These are phyloP conservation scores for Orbilia brochopaga DNA, from an alignment of 2,329 filamentous ascomycete species.

Conservation along the genomic window DNA sequence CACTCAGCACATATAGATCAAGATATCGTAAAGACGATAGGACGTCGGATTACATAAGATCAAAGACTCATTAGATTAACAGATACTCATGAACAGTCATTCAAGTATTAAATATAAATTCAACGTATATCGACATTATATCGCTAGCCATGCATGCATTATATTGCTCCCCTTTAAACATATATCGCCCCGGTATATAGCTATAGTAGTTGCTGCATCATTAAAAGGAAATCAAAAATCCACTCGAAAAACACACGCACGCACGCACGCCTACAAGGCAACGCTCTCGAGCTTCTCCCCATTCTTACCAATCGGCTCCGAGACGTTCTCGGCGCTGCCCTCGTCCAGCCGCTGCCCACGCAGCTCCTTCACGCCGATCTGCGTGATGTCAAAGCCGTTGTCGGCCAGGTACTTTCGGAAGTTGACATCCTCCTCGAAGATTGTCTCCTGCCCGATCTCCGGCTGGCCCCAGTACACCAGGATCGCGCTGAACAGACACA, in stretches of 20 bases:
- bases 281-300: constrained; percentile 44
- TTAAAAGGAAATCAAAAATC: constrained; percentile 1
- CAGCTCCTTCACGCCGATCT: constrained; percentile 60
- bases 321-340: constrained; percentile 27
- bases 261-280: constrained; percentile 14
- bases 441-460: constrained; percentile 82
- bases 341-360: constrained; percentile 41
- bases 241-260: not conserved
- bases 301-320: constrained; percentile 11
- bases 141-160: not conserved
- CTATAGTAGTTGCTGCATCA: too few species aligned
- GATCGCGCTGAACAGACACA: constrained; percentile 76
- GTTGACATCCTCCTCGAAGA: constrained; percentile 74
- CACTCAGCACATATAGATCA: too few species aligned
- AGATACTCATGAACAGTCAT: too few species aligned
- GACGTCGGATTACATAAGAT: too few species aligned
- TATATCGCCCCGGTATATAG: too few species aligned
- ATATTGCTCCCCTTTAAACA: not conserved
- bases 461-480: constrained; percentile 74
- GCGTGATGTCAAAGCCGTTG: constrained; percentile 76
- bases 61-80: constrained; percentile 12
- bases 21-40: not conserved
- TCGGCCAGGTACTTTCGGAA: constrained; percentile 76
- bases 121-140: too few species aligned
- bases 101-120: not conserved